Evolutionary conservation across 352 stramenopile species (phyloP).

Genomic region (Halophytophthora batemanensis): DNA sequence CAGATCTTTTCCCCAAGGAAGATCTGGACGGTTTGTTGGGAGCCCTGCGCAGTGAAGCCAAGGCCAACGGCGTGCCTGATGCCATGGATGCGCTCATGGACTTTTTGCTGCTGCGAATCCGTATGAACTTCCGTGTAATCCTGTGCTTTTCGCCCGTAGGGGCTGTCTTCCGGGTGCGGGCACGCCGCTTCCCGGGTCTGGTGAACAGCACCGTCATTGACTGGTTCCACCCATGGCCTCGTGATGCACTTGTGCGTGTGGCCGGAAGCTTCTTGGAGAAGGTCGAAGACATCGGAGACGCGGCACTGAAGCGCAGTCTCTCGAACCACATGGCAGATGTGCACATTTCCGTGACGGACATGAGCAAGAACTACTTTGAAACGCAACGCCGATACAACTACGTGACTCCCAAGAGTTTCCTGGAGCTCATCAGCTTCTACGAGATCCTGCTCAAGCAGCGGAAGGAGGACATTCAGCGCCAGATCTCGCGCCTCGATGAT

Average conservation of each 20-base stretch:
- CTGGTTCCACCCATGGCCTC: conserved; percentile 97
- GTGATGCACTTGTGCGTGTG: conserved; percentile 96
- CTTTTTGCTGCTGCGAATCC: conserved; percentile 94
- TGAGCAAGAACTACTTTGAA: conserved; percentile 94
- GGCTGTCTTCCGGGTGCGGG: conserved; percentile 94
- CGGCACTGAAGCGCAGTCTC: conserved; percentile 85
- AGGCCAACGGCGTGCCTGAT: conserved; percentile 93
- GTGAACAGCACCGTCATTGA: conserved; percentile 98
- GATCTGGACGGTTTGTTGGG: conserved; percentile 93
- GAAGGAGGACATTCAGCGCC: conserved; percentile 92
- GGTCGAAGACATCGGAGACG: conserved; percentile 89
- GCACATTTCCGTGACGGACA: conserved; percentile 96
- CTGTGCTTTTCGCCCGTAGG: conserved; percentile 98
- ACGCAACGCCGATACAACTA: conserved; percentile 97
- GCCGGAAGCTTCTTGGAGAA: conserved; percentile 94
- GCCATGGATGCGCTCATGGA: conserved; percentile 93
- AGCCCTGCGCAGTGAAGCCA: conserved; percentile 92
- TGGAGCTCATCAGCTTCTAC: conserved; percentile 98
- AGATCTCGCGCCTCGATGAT: conserved; percentile 96
- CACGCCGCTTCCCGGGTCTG: conserved; percentile 94
- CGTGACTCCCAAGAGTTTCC: conserved; percentile 97
- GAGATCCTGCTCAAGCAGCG: conserved; percentile 96
- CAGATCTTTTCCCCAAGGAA: conserved; percentile 96
- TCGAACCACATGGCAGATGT: conserved; percentile 97
- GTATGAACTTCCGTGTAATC: conserved; percentile 95